These are phyloP conservation scores for Pythium scleroteichum DNA, from an alignment of 352 stramenopile species.

Conservation along the genomic window DNA sequence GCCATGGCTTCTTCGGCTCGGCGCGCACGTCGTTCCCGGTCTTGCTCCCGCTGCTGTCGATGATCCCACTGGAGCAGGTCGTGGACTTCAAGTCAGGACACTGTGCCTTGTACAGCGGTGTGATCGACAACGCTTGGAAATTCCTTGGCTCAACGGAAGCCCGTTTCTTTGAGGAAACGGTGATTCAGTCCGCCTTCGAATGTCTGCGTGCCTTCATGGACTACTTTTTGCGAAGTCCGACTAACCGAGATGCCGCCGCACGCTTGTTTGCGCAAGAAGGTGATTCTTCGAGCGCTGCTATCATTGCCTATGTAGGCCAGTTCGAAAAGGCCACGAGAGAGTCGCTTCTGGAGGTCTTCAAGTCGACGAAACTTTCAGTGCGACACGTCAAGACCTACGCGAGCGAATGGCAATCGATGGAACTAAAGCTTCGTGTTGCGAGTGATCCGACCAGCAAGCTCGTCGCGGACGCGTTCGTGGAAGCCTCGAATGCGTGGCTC, in stretches of 20 bases:
- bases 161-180: conserved; percentile 51
- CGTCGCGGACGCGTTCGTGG: conserved; percentile 21
- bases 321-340: conserved; percentile 66
- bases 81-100: conserved; percentile 41
- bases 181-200: conserved; percentile 68
- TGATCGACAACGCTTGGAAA: conserved; percentile 73
- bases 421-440: conserved; percentile 14
- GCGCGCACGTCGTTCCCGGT: conserved; percentile 65
- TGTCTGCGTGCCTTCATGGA: conserved; percentile 69
- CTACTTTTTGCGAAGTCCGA: conserved; percentile 55
- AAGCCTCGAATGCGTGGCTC: conserved; percentile 12
- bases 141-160: conserved; percentile 60
- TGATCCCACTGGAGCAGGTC: conserved; percentile 63
- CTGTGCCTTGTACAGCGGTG: conserved; percentile 56
- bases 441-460: conserved; percentile 14
- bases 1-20: conserved; percentile 79
- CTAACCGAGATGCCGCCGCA: conserved; percentile 35
- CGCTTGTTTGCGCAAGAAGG: conserved; percentile 22
- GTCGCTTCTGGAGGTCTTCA: conserved; percentile 43
- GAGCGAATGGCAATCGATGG: conserved; percentile 49
- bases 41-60: conserved; percentile 69
- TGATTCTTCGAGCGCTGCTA: conserved; percentile 16
- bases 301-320: conserved; percentile 50
- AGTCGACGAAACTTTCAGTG: conserved; percentile 37
- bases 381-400: conserved; percentile 40